Base-by-base conservation (phyloP, 106 monocot species). In the Amphibolis antarctica region DNA sequence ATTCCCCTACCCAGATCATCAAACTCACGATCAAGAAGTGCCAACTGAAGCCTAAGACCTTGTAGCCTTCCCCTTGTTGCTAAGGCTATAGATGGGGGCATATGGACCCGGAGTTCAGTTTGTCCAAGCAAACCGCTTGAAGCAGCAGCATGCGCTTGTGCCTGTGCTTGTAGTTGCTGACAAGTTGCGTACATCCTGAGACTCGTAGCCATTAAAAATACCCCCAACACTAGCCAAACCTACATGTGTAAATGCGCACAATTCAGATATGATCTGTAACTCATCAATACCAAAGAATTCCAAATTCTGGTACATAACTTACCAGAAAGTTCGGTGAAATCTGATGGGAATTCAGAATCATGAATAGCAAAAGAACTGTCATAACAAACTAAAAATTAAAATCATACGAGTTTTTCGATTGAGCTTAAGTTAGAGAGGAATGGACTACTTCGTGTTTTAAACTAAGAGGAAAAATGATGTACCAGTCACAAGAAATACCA, bases 321-420 rank as follows among this genome's bases (percentile, higher is more conserved):
- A 98, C 96, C 79, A 98, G 77, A 71, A 98, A 87, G 53, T 87
- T 98, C 0, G 96, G 82, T 11, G 90, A 90, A 82, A 98, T 75
- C 65, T 98, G 96, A 43, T 98, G 89, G 6, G 79, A 79, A 53
- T 79, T 79, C 44, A 79, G 42, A 44, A 79, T 75, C 79, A 79
- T 75, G 55, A 80, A 80, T 60, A 80, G 62, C 55, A 80, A 46
- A 65, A 80, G 80, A 45, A 80, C 80, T 80, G 75, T 55, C 23
- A 48, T 15, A 44, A 47, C 28, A 62, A 57, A 18, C 30, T 65
- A 36, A 55, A 19, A 62, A 36, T 9, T 1, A 26, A 63, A 44
- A 13, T 24, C 45, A 46, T 14, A 63, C 23, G 13, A 22, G 30
- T 9, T 2, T 5, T 29, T 59, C 28, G 1, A 31, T 13, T 5